Conservation (phyloP, 345 rosid genomes). For the Microthlaspi erraticum region DNA sequence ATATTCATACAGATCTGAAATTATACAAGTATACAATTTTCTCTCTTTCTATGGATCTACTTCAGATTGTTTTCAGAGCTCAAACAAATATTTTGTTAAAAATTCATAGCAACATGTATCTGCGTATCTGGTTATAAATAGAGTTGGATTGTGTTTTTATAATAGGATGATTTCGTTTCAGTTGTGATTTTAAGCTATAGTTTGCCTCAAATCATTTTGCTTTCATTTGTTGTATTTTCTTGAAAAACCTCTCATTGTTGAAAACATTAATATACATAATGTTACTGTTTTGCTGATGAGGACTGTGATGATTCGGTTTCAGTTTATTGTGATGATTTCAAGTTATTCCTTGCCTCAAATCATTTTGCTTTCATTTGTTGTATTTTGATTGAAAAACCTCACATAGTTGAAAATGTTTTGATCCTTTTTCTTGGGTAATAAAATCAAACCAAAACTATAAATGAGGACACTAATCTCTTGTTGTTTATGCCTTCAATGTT, state of each 20-base stretch:
- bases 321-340: no score
- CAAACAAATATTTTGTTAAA: constrained; percentile 5
- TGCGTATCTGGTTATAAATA: neutral
- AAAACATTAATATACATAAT: no score
- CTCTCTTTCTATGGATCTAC: neutral
- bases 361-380: no score
- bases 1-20: neutral
- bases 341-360: no score
- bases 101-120: neutral
- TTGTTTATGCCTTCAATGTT: constrained; percentile 7
- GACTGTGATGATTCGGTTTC: no score
- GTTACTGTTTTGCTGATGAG: no score
- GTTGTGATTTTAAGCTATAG: neutral
- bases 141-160: neutral
- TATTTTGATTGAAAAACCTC: constrained; percentile 1
- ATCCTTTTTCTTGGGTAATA: neutral
- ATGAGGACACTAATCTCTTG: neutral
- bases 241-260: constrained; percentile 5
- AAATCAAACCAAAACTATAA: constrained; percentile 7
- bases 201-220: neutral
- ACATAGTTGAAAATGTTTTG: neutral
- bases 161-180: neutral
- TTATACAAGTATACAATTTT: neutral
- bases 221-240: constrained; percentile 11
- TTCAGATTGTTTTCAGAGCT: neutral